phyloP scores from a whole-genome alignment of 768 basidiomycete species.

The Pulveroboletus frians region DNA sequence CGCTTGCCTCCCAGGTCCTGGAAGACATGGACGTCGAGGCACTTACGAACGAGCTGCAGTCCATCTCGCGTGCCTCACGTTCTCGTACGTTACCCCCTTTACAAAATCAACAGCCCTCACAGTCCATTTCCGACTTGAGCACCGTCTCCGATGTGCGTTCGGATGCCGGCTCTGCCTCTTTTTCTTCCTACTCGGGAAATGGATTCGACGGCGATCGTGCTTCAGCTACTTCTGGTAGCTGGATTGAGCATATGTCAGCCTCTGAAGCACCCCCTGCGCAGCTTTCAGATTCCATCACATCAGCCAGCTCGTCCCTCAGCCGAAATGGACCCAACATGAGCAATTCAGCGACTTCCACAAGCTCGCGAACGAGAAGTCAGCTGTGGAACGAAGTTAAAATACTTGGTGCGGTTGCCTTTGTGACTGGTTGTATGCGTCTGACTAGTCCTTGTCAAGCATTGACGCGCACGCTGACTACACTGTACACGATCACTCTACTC shows the following conservation, averaged over 20 bases:
- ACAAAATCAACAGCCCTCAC: conserved; percentile 17
- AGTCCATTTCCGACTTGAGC: conserved; percentile 37
- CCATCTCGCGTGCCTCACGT: conserved; percentile 35
- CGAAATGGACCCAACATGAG: conserved; percentile 4
- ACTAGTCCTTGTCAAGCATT: conserved; percentile 50
- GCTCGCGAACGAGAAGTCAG: conserved; percentile 61
- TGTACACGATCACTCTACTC: conserved; percentile 84
- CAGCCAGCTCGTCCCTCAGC: conserved; percentile 34
- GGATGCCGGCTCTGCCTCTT: conserved; percentile 39
- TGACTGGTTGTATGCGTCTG: background rate
- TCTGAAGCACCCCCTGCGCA: conserved; percentile 10
- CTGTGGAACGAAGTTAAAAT: conserved; percentile 94
- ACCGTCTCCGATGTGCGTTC: conserved; percentile 38
- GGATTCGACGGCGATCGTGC: conserved; percentile 35
- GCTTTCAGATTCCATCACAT: conserved; percentile 41
- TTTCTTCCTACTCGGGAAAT: conserved; percentile 37
- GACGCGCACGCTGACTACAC: conserved; percentile 78
- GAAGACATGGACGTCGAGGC: conserved; percentile 73
- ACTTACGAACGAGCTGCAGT: conserved; percentile 53
- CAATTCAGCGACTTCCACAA: conserved; percentile 7
- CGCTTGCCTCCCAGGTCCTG: conserved; percentile 60
- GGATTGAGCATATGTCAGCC: conserved; percentile 40
- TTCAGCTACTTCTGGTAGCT: conserved; percentile 36
- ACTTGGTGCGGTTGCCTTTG: conserved; percentile 48
- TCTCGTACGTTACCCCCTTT: conserved; percentile 11